A percentile compares a stretch with the other conserved stretches of the same genome.
These are phyloP conservation scores for Alopecurus myosuroides DNA, from an alignment of 176 grass and related monocot species.

Conservation along the genomic window DNA sequence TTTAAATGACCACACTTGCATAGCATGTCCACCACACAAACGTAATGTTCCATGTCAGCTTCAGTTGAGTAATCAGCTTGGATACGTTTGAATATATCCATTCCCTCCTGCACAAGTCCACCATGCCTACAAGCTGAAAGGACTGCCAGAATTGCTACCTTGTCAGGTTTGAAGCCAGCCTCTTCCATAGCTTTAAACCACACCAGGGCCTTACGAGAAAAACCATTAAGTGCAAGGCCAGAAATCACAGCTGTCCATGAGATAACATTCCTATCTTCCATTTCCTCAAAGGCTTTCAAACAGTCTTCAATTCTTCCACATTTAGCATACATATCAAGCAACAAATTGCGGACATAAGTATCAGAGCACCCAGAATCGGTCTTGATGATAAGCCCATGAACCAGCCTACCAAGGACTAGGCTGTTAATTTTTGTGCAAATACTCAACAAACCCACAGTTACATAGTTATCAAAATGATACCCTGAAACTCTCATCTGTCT, in stretches of 20 bases:
- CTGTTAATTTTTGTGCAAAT: constrained; percentile 71
- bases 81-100: constrained; percentile 61
- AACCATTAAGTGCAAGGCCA: constrained; percentile 68
- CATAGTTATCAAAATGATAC: constrained; percentile 42
- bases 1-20: constrained; percentile 58
- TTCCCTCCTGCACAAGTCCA: constrained; percentile 61
- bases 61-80: constrained; percentile 44
- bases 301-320: constrained; percentile 77
- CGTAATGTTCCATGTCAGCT: constrained; percentile 78
- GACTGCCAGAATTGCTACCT: constrained; percentile 57
- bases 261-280: constrained; percentile 57
- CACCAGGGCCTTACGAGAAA: constrained; percentile 52
- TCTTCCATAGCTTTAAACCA: constrained; percentile 60
- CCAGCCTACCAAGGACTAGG: constrained; percentile 50
- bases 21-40: constrained; percentile 69
- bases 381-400: constrained; percentile 75
- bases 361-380: constrained; percentile 43
- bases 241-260: constrained; percentile 78
- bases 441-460: constrained; percentile 51
- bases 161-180: constrained; percentile 56
- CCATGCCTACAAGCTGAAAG: constrained; percentile 70
- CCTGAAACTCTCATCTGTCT: constrained; percentile 54
- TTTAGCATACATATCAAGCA: constrained; percentile 89
- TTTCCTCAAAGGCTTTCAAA: constrained; percentile 61
- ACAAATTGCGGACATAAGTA: constrained; percentile 53